These are phyloP conservation scores for Starmerella stellata DNA, from an alignment of 805 yeast genomes.

Conservation along the genomic window DNA sequence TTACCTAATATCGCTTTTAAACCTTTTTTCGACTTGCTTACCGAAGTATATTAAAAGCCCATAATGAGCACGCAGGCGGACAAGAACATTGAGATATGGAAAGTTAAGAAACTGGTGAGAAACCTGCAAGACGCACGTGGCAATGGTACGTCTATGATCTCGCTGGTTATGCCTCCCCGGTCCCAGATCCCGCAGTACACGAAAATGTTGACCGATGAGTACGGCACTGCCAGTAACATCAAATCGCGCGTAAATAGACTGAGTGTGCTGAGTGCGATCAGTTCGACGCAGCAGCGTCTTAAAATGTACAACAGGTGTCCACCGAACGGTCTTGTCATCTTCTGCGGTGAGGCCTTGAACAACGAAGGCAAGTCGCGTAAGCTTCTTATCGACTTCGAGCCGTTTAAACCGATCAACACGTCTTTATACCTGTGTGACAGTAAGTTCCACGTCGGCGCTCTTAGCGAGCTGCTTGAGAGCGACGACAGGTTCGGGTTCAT, in stretches of 20 bases:
- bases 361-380: conserved; percentile 96
- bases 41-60: too few relatives aligned
- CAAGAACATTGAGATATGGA: conserved; percentile 97
- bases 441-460: conserved; percentile 94
- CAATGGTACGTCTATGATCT: conserved; percentile 98
- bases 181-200: conserved; percentile 78
- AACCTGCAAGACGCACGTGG: conserved; percentile 84
- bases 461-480: conserved; percentile 79
- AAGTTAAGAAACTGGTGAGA: conserved; percentile 83
- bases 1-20: too few relatives aligned
- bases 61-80: conserved; percentile 51
- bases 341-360: conserved; percentile 96
- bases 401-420: conserved; percentile 98
- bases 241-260: conserved; percentile 94
- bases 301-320: conserved; percentile 82
- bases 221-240: conserved; percentile 96
- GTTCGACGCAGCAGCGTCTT: conserved; percentile 92
- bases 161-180: conserved; percentile 85
- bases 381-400: conserved; percentile 92
- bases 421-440: conserved; percentile 89
- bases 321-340: conserved; percentile 81
- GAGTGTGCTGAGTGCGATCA: conserved; percentile 89
- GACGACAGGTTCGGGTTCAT: conserved; percentile 96
- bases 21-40: too few relatives aligned
- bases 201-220: conserved; percentile 91